These are phyloP conservation scores for Colletotrichum tropicicola DNA, from an alignment of 2,329 filamentous ascomycete genomes.

Conservation along the genomic window DNA sequence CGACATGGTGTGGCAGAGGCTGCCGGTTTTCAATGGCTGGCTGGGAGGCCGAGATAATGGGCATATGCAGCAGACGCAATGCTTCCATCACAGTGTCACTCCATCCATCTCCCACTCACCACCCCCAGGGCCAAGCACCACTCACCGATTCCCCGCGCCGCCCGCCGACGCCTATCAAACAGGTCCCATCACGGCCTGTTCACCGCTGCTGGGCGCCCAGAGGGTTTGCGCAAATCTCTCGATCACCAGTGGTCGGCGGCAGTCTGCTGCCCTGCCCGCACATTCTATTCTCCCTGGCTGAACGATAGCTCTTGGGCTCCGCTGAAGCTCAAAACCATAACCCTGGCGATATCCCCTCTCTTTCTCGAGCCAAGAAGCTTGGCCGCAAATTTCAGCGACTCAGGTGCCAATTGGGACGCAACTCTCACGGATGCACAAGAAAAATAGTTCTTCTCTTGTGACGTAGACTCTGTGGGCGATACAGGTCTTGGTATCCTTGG, in stretches of 20 bases:
- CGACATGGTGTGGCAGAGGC: background rate
- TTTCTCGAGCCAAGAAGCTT: conserved; percentile 13
- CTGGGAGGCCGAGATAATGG: background rate
- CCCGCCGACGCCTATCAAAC: too few species aligned
- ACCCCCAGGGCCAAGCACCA: too few species aligned
- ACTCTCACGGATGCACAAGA: background rate
- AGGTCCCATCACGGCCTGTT: too few species aligned
- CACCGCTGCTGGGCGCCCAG: conserved; percentile 1
- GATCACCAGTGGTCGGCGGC: background rate
- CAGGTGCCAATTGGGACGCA: background rate
- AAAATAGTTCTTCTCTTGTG: background rate
- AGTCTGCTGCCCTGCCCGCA: too few species aligned
- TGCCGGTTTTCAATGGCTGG: background rate
- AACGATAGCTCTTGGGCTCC: background rate
- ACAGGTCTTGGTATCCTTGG: conserved; percentile 23
- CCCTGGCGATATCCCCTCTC: background rate
- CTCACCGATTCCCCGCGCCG: too few species aligned
- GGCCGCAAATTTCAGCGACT: conserved; percentile 4
- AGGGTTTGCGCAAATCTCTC: background rate
- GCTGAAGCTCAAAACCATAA: background rate
- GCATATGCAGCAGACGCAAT: background rate
- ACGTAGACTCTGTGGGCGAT: conserved; percentile 16
- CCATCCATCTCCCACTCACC: background rate
- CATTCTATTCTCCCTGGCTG: too few species aligned
- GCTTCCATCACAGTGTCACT: background rate